Conservation (phyloP, 352 stramenopile species). For the Pythium utonaiense region DNA sequence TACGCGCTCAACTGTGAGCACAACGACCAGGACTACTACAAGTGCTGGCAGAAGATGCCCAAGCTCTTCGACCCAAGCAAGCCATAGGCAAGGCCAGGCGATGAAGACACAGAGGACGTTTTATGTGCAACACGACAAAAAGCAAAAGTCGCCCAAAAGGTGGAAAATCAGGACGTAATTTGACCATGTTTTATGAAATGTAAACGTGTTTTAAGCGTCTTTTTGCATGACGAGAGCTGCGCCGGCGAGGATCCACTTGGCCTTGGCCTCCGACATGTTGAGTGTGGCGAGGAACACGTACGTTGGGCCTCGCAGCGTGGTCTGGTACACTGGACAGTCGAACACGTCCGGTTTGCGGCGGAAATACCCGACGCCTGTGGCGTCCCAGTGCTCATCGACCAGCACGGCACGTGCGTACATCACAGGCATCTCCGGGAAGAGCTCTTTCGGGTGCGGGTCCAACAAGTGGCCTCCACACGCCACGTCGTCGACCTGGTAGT, state of each 20-base stretch:
- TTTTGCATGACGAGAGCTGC: constrained; percentile 93
- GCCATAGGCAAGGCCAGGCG: constrained; percentile 8
- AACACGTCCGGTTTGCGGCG: constrained; percentile 85
- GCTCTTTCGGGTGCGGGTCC: constrained; percentile 92
- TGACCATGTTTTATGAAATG: neutral
- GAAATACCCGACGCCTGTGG: constrained; percentile 93
- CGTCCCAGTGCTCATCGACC: constrained; percentile 91
- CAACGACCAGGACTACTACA: constrained; percentile 89
- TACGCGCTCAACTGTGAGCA: constrained; percentile 86
- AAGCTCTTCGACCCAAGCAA: constrained; percentile 76
- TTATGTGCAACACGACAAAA: neutral
- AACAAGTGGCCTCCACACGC: constrained; percentile 82
- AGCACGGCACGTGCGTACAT: constrained; percentile 94
- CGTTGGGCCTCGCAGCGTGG: constrained; percentile 92
- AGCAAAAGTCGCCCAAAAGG: neutral
- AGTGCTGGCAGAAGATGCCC: constrained; percentile 92
- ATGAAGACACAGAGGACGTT: neutral
- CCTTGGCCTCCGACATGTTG: constrained; percentile 69
- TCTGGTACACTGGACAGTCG: constrained; percentile 96
- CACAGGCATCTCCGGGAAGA: constrained; percentile 84
- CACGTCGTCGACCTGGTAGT: constrained; percentile 85
- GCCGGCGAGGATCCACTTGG: constrained; percentile 93
- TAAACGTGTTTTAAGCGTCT: constrained; percentile 37
- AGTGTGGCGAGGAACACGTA: constrained; percentile 97
- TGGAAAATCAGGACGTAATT: neutral